Base-by-base conservation (phyloP, 2,329 filamentous ascomycete species). In the Phialemoniopsis sp. region DNA sequence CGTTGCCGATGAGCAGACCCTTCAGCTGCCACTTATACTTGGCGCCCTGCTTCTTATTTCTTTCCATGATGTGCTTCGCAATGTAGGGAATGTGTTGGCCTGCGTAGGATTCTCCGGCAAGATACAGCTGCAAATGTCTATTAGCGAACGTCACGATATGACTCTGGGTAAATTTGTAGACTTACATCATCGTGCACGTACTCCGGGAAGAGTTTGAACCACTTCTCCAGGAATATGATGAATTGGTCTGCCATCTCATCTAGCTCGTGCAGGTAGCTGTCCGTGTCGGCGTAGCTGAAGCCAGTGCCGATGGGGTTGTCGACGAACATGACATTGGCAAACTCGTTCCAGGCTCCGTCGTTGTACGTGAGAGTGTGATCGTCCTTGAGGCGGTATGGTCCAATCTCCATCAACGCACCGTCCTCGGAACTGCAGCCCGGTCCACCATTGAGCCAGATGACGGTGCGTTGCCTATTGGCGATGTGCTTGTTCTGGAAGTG, bases 81-180 rank as follows among this genome's bases (percentile, higher is more conserved):
- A 99, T 93, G 60, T 98, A 95, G 2, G 93, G 93, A 45, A 98
- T 97, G 64, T 97, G 85, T 58, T 97, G 93, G 33, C 93, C 93
- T 5, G 93, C 93, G 58, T 90, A 98, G 1, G 91, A 98, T 67
- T 99, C 93, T 51, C 94, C 93, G 2, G 91, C 87, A 48, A 98
- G 75, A 62, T 96, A 98, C 15, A 98, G 68, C 90, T 97, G 55
- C 14, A 15, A 37, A 19, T 7, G 29, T 8, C 3, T 19, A 40
- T 63, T 44, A 63, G 55, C 38, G 36, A 16, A 3, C 5, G 14
- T 29, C 13, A 31, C 6, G 12, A 13, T 15, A 28, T 14, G 6
- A 31, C n/a, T n/a, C n/a, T n/a, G n/a, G n/a, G 4, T 31, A 18
- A 38, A 34, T 18, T 7, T 17, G 3, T 5, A 14, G 8, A 74